Percentiles rank a stretch among this genome's conserved stretches.
Conservation (phyloP, 768 basidiomycete species). For the Kwoniella europaea region DNA sequence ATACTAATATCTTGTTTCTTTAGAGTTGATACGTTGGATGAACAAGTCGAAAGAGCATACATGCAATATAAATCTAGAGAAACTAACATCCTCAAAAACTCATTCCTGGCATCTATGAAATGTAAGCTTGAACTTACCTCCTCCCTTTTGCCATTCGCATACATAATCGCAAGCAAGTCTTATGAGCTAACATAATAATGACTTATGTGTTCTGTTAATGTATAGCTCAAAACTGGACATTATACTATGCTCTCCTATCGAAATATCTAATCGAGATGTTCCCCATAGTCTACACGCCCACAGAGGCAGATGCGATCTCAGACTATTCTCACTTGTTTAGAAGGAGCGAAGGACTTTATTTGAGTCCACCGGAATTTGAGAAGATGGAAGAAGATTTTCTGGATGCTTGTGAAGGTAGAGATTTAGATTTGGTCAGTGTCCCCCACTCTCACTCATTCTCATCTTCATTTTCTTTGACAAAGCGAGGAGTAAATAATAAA, state of each 20-base stretch:
- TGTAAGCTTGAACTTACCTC: conserved; percentile 25
- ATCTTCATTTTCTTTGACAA: not conserved
- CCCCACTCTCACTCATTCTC: not conserved
- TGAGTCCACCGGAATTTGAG: conserved; percentile 68
- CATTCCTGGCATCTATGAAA: conserved; percentile 62
- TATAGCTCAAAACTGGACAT: conserved; percentile 66
- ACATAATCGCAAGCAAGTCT: not conserved
- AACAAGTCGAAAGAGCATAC: conserved; percentile 77
- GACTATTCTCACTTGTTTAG: conserved; percentile 85
- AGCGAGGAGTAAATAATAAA: conserved; percentile 4
- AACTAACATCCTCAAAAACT: conserved; percentile 68
- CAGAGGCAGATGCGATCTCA: conserved; percentile 76
- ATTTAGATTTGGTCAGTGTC: conserved; percentile 49
- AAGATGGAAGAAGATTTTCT: conserved; percentile 78
- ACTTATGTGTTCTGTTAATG: no score
- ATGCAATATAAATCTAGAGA: conserved; percentile 63
- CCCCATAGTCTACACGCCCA: conserved; percentile 47
- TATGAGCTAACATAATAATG: not conserved
- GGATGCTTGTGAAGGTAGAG: conserved; percentile 60
- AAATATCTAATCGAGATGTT: conserved; percentile 67
- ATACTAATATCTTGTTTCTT: conserved; percentile 57
- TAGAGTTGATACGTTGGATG: conserved; percentile 69
- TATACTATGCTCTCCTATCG: conserved; percentile 73
- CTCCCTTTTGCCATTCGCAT: no score
- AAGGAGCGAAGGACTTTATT: conserved; percentile 72